A percentile compares a stretch with the other conserved stretches of the same genome.
phyloP scores from a whole-genome alignment of 2,329 filamentous ascomycete genomes.

The Beauveria medogensis region DNA sequence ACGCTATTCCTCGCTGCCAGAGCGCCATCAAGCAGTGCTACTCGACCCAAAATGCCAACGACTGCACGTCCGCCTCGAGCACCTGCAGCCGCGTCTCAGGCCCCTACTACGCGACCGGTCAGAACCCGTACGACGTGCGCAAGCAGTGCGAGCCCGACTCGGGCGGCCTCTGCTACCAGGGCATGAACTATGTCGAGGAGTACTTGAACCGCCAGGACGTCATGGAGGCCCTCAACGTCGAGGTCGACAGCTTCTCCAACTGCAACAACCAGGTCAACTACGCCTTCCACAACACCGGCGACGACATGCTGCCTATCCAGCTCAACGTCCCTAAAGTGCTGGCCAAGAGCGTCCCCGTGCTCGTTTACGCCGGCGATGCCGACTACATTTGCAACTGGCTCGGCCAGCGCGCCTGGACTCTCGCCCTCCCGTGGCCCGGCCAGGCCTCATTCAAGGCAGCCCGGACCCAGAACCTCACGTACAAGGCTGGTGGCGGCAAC shows the following conservation, averaged over 20 bases:
- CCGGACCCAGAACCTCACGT: constrained; percentile 59
- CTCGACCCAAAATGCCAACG: constrained; percentile 80
- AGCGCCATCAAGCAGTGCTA: constrained; percentile 87
- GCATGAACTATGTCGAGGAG: constrained; percentile 76
- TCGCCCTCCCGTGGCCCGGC: constrained; percentile 87
- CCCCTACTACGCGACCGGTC: constrained; percentile 3
- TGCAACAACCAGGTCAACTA: constrained; percentile 99
- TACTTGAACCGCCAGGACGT: constrained; percentile 83
- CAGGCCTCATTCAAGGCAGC: constrained; percentile 72
- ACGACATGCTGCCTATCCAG: constrained; percentile 99
- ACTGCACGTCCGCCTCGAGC: constrained; percentile 87
- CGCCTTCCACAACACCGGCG: constrained; percentile 94
- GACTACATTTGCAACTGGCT: constrained; percentile 98
- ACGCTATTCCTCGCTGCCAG: constrained; percentile 81
- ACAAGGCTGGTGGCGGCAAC: constrained; percentile 30
- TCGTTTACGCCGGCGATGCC: constrained; percentile 87
- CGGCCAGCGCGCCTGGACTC: constrained; percentile 92
- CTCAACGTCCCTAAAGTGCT: constrained; percentile 78
- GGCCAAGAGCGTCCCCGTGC: constrained; percentile 74
- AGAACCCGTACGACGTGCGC: constrained; percentile 78
- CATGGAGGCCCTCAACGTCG: constrained; percentile 79
- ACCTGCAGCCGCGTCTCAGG: constrained; percentile 67
- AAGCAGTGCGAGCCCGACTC: constrained; percentile 69
- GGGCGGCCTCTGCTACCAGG: constrained; percentile 85
- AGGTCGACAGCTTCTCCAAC: constrained; percentile 83